Evolutionary conservation across 345 rosid genomes (phyloP).

Genomic region (Brassica juncea): DNA sequence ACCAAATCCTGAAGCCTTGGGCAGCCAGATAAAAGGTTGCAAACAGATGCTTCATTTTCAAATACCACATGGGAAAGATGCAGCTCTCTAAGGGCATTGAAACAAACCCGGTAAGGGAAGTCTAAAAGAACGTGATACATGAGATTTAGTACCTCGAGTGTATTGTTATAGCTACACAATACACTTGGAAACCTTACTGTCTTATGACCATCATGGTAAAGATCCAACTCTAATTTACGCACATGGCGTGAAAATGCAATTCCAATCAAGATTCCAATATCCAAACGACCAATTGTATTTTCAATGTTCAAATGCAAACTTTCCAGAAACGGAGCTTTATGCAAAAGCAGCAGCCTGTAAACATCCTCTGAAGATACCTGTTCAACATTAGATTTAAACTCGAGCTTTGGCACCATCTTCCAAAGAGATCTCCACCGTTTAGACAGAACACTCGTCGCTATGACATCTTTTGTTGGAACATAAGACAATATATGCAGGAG

Average conservation of each 20-base stretch:
- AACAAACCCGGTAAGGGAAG: constrained; percentile 4
- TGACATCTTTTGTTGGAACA: not conserved
- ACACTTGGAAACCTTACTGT: not conserved
- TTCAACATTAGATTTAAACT: not conserved
- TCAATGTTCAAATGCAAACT: not conserved
- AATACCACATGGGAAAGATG: not conserved
- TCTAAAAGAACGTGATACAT: not conserved
- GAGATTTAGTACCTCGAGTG: not conserved
- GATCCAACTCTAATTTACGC: not conserved
- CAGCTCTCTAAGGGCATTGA: not conserved
- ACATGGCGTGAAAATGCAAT: constrained; percentile 6
- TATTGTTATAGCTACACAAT: not conserved
- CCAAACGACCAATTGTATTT: not conserved
- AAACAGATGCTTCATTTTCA: not conserved
- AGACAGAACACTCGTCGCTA: not conserved
- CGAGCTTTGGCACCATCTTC: not conserved
- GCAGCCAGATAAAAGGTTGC: not conserved
- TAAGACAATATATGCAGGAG: not conserved
- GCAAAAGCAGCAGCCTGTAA: not conserved
- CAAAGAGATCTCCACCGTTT: not conserved
- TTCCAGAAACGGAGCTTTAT: constrained; percentile 1
- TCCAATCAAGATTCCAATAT: not conserved
- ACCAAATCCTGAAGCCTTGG: not conserved
- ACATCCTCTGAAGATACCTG: not conserved
- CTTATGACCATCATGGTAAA: not conserved